phyloP scores from a whole-genome alignment of 2,329 filamentous ascomycete species.

The Phaeosphaeria sp. region DNA sequence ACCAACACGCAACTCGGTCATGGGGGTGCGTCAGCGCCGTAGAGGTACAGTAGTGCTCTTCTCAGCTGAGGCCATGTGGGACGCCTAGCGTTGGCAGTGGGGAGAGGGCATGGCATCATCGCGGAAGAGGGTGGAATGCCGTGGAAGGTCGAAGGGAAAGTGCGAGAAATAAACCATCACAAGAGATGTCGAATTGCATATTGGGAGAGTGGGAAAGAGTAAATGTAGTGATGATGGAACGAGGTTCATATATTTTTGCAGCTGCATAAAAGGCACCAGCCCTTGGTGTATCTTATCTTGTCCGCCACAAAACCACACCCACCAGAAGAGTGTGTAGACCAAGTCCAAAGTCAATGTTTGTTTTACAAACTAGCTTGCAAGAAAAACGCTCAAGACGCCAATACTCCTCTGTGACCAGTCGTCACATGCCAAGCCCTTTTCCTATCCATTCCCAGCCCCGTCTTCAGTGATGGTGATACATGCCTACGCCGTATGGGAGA shows the following conservation, averaged over 20 bases:
- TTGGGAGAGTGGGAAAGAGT: slow-evolving; percentile 5
- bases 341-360: slow-evolving; percentile 18
- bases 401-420: slow-evolving; percentile 27
- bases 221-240: slow-evolving; percentile 14
- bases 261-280: slow-evolving; percentile 42
- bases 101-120: not conserved
- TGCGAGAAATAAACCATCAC: not conserved
- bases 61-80: slow-evolving; percentile 11
- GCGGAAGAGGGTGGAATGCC: not conserved
- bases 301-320: slow-evolving; percentile 31
- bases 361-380: slow-evolving; percentile 19
- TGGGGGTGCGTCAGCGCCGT: not conserved
- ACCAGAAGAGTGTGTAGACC: slow-evolving; percentile 19
- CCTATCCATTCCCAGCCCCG: slow-evolving; percentile 19
- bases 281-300: slow-evolving; percentile 42
- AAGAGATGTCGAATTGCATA: no score
- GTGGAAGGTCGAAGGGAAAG: not conserved
- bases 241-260: slow-evolving; percentile 27
- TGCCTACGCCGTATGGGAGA: slow-evolving; percentile 35
- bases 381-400: slow-evolving; percentile 30
- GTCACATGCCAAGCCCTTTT: slow-evolving; percentile 18
- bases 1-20: not conserved
- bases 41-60: slow-evolving; percentile 7
- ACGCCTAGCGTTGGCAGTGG: not conserved
- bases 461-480: slow-evolving; percentile 32